phyloP scores from a whole-genome alignment of 805 yeast species.

The Wickerhamiella australiensis region DNA sequence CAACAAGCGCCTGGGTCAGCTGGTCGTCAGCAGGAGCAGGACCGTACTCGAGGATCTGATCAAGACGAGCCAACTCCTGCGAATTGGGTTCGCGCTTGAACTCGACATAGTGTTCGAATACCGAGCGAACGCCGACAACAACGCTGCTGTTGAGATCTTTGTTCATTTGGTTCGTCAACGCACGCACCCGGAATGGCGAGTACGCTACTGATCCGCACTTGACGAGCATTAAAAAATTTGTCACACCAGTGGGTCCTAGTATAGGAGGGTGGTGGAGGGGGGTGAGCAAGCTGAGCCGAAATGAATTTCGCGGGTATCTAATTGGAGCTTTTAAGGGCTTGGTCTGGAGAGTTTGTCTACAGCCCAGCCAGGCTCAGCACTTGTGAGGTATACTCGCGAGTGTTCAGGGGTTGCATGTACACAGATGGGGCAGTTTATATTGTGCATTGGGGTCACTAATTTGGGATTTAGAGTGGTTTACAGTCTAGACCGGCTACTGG shows the following conservation, averaged over 20 bases:
- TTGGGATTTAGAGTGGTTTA: too few species aligned
- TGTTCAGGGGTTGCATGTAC: too few species aligned
- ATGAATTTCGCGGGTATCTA: not conserved
- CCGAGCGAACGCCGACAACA: slow-evolving; percentile 57
- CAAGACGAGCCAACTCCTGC: slow-evolving; percentile 33
- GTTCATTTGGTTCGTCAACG: slow-evolving; percentile 59
- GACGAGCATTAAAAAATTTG: slow-evolving; percentile 18
- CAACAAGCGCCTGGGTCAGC: slow-evolving; percentile 34
- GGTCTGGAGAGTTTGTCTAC: too few species aligned
- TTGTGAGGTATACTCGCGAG: too few species aligned
- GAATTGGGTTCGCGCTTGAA: slow-evolving; percentile 29
- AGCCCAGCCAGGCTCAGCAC: too few species aligned
- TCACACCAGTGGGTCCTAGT: not conserved
- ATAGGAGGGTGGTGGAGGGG: not conserved
- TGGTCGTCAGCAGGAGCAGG: slow-evolving; percentile 43
- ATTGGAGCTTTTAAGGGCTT: not conserved
- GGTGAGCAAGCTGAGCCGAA: not conserved
- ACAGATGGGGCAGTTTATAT: too few species aligned
- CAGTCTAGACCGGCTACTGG: too few species aligned
- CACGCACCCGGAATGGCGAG: slow-evolving; percentile 73
- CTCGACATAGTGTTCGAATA: slow-evolving; percentile 72
- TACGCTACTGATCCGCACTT: slow-evolving; percentile 69
- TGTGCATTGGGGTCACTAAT: too few species aligned
- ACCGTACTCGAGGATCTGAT: slow-evolving; percentile 64
- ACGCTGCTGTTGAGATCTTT: slow-evolving; percentile 54